These are phyloP conservation scores for Fusarium guadeloupense DNA, from an alignment of 2,329 filamentous ascomycete species.

Conservation along the genomic window DNA sequence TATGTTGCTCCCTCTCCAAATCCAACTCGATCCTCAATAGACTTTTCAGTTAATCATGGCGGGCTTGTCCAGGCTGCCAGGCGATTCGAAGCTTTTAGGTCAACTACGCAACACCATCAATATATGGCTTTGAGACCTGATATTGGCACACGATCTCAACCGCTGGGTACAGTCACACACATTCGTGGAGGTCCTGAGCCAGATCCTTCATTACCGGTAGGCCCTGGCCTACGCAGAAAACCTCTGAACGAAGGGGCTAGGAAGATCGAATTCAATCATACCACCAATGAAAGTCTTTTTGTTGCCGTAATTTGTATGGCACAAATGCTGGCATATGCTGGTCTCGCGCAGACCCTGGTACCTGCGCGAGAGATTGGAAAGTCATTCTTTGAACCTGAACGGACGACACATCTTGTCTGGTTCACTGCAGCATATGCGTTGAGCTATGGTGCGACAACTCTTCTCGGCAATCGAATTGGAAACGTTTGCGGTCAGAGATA, in stretches of 20 bases:
- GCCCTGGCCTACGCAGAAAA: conserved; percentile 35
- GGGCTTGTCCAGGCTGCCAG: conserved; percentile 39
- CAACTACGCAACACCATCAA: conserved; percentile 30
- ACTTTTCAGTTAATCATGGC: conserved; percentile 31
- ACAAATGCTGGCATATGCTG: conserved; percentile 37
- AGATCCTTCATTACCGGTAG: conserved; percentile 11
- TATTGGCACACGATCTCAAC: conserved; percentile 21
- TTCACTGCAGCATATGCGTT: conserved; percentile 39
- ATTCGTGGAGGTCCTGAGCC: conserved; percentile 34
- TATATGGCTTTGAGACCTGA: conserved; percentile 38
- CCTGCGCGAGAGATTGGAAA: conserved; percentile 32
- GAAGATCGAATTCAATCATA: conserved; percentile 39
- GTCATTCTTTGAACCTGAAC: conserved; percentile 35
- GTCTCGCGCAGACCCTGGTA: conserved; percentile 38
- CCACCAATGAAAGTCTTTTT: conserved; percentile 40
- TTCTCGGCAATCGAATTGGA: conserved; percentile 39
- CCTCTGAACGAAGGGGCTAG: conserved; percentile 37
- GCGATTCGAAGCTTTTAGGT: conserved; percentile 38
- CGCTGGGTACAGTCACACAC: conserved; percentile 34
- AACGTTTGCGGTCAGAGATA: conserved; percentile 38
- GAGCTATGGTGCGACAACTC: conserved; percentile 30
- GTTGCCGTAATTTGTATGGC: conserved; percentile 41
- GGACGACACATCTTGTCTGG: conserved; percentile 37
- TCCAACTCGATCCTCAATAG: background rate
- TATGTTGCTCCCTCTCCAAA: background rate